phyloP scores from a whole-genome alignment of 306 rosid species.

The Castanea sativa region DNA sequence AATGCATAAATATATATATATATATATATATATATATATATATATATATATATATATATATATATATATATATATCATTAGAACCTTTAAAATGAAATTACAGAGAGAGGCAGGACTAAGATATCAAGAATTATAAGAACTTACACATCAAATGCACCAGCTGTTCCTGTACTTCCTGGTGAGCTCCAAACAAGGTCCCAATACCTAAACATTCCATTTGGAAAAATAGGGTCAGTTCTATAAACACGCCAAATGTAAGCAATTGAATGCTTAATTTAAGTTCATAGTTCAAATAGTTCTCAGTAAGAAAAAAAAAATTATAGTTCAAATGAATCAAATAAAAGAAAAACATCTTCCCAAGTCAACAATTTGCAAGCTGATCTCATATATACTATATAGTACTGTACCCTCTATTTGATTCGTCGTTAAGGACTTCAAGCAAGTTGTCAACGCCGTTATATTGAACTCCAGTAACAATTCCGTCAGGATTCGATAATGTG shows the following conservation, averaged over 20 bases:
- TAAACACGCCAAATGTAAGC: background rate
- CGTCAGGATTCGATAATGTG: conserved; percentile 69
- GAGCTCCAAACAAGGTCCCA: conserved; percentile 96
- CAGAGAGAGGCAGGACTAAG: background rate
- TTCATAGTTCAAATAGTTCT: background rate
- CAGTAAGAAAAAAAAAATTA: background rate
- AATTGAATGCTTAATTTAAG: background rate
- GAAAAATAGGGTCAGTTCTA: background rate
- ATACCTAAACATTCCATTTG: conserved; percentile 38
- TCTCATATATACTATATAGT: background rate
- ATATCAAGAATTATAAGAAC: background rate
- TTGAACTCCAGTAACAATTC: conserved; percentile 62
- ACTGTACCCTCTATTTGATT: conserved; percentile 57
- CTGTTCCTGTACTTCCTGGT: conserved; percentile 40
- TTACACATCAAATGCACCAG: conserved; percentile 76
- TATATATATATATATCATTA: background rate
- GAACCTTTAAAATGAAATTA: background rate
- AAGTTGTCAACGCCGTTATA: conserved; percentile 71
- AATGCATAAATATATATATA: background rate
- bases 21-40: too few relatives aligned
- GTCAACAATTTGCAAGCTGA: background rate
- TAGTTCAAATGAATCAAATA: background rate
- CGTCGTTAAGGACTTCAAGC: conserved; percentile 47
- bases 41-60: background rate
- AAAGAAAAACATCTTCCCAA: background rate